Base-by-base conservation (phyloP, 2,329 filamentous ascomycete genomes). In the Aspergillus candidus region DNA sequence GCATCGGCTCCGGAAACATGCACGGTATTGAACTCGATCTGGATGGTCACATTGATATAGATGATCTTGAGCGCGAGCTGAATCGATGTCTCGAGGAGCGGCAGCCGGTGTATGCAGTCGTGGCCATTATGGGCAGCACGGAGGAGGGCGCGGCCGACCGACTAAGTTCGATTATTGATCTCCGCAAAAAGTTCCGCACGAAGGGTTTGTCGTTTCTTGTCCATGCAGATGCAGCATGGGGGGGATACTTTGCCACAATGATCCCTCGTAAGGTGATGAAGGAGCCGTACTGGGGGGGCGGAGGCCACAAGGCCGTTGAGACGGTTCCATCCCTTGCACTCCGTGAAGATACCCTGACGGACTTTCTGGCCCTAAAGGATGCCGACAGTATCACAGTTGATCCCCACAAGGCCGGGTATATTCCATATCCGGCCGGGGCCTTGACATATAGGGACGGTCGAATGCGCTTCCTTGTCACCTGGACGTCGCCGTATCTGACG, bases 181-280 rank as follows among this genome's bases (percentile, higher is more conserved):
- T 74, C 4, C 66, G 72, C 3, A 57, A 65, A n/a, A 52, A 62
- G 14, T 69, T 69, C 38, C 69, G 73, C 48, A 55, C 56, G 3
- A 45, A 62, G 13, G 72, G 72, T 0, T 52, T 75, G 0, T 73
- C 71, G 0, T 75, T 75, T 40, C 44, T 72, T 0, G 59, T 76
- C 6, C 73, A 75, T 40, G 69, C 62, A 1, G 73, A 75, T 47
- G 73, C 71, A 0, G 72, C 72, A 0, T 76, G 73, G 73, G 72
- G 73, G 13, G 73, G 73, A 0, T 76, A 76, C 42, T 76, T 75
- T 43, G 61, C 62, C 18, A 66, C 67, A 0, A 73, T 74, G 70
- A 27, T 75, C 18, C 13, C 67, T 60, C 8, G 48, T 50, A 4
- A 52, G 10, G 13, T 31, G 15, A 33, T 29, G 14, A 40, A 15